A percentile compares a stretch with the other conserved stretches of the same genome.
Evolutionary conservation across 1,284 basidiomycete genomes (phyloP).

Genomic region (Ceratobasidium sp.): DNA sequence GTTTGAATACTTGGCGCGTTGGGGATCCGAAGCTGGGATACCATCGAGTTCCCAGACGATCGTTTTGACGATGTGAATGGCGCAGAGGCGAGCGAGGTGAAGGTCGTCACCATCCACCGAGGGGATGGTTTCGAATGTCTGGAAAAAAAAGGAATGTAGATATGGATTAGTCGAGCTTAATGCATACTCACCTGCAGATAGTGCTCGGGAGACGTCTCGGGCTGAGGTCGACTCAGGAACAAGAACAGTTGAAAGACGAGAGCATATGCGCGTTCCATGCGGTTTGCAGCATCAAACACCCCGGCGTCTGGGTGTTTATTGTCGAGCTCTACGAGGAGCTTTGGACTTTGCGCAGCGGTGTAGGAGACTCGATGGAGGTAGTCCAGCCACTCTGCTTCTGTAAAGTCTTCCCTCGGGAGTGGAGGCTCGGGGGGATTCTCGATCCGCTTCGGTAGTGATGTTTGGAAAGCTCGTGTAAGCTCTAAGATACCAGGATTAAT

Average conservation of each 20-base stretch:
- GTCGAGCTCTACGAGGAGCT: conserved; percentile 6
- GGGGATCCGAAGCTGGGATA: conserved; percentile 17
- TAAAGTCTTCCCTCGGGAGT: conserved; percentile 15
- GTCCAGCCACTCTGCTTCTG: conserved; percentile 28
- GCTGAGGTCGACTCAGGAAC: conserved; percentile 29
- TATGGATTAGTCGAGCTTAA: not conserved
- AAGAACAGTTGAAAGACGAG: conserved; percentile 30
- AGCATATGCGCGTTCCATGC: conserved; percentile 33
- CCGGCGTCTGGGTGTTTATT: conserved; percentile 12
- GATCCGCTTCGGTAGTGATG: not conserved
- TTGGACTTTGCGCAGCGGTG: conserved; percentile 14
- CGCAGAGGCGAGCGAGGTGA: conserved; percentile 26
- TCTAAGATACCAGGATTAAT: not conserved
- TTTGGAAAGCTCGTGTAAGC: not conserved
- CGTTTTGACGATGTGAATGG: conserved; percentile 23
- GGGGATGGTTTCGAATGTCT: conserved; percentile 30
- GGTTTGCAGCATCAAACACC: conserved; percentile 22
- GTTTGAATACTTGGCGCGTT: conserved; percentile 23
- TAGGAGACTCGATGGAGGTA: conserved; percentile 11
- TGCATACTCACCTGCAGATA: conserved; percentile 13
- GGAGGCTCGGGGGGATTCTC: not conserved
- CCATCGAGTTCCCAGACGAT: conserved; percentile 30
- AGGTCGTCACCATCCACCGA: conserved; percentile 22
- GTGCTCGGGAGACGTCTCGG: conserved; percentile 27
- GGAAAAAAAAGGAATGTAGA: not conserved